Evolutionary conservation across 2,329 filamentous ascomycete species (phyloP).

Genomic region (Sporothrix variecibatus): DNA sequence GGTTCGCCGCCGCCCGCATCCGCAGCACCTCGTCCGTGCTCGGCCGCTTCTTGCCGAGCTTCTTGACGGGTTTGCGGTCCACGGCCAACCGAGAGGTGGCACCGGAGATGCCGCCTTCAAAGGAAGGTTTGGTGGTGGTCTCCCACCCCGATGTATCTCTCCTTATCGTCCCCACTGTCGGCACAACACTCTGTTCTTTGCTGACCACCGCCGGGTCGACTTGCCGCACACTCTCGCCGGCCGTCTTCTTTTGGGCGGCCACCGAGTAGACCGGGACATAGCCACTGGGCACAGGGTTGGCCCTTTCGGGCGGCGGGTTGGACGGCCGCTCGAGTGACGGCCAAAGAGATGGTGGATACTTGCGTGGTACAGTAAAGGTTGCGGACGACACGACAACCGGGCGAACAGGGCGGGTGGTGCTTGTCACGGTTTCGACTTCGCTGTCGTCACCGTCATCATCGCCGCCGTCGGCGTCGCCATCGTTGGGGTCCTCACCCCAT

Average conservation of each 20-base stretch:
- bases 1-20: not conserved
- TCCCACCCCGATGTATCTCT: not conserved
- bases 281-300: not conserved
- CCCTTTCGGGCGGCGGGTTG: not conserved
- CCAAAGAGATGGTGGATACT: too few relatives aligned
- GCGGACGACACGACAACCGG: not conserved
- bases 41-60: not conserved
- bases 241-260: not conserved
- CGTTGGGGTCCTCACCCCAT: not conserved
- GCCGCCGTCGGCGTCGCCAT: not conserved
- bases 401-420: not conserved
- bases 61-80: not conserved
- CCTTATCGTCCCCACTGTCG: not conserved
- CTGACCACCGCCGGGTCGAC: not conserved
- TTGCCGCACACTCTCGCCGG: not conserved
- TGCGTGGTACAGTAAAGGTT: too few relatives aligned
- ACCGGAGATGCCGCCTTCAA: not conserved
- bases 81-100: not conserved
- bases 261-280: not conserved
- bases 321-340: not conserved
- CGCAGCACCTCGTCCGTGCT: slow-evolving; percentile 12
- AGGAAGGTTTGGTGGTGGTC: not conserved
- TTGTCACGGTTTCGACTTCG: not conserved
- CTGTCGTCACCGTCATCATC: not conserved
- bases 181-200: not conserved